Conservation (phyloP, 345 rosid genomes). For the Reutealis trisperma region DNA sequence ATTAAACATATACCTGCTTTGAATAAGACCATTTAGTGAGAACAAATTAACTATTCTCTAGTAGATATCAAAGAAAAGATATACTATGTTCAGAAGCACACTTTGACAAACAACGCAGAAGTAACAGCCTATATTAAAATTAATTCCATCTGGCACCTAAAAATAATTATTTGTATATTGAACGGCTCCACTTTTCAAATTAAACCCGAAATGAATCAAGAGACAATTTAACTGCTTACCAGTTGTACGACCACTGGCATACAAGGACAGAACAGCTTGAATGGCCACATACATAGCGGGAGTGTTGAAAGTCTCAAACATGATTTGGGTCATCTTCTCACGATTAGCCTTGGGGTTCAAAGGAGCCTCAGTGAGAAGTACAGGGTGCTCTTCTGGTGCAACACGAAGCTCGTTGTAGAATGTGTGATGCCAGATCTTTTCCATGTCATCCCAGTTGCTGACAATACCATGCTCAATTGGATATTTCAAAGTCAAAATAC, state of each 20-base stretch:
- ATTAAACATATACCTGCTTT: neutral
- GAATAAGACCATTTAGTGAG: neutral
- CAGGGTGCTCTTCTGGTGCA: slow-evolving; percentile 87
- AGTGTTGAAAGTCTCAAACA: slow-evolving; percentile 90
- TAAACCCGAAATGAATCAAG: neutral
- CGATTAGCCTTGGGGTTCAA: slow-evolving; percentile 94
- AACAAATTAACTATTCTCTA: too few species aligned
- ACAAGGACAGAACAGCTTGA: slow-evolving; percentile 88
- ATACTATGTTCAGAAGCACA: neutral
- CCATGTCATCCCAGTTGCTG: slow-evolving; percentile 97
- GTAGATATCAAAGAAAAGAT: neutral
- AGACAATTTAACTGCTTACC: slow-evolving; percentile 39
- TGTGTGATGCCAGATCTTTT: slow-evolving; percentile 93
- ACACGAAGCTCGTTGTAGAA: slow-evolving; percentile 96
- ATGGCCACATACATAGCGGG: slow-evolving; percentile 95
- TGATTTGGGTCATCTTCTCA: slow-evolving; percentile 96
- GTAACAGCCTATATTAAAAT: neutral
- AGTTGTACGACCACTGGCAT: slow-evolving; percentile 97
- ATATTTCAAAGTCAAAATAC: slow-evolving; percentile 73
- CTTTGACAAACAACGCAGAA: neutral
- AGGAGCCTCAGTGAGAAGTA: slow-evolving; percentile 85
- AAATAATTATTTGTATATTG: neutral
- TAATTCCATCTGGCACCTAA: neutral
- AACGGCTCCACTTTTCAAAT: neutral
- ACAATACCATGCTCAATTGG: slow-evolving; percentile 92